Evolutionary conservation across 352 stramenopile genomes (phyloP).

Genomic region (Halophytophthora polymorphica): DNA sequence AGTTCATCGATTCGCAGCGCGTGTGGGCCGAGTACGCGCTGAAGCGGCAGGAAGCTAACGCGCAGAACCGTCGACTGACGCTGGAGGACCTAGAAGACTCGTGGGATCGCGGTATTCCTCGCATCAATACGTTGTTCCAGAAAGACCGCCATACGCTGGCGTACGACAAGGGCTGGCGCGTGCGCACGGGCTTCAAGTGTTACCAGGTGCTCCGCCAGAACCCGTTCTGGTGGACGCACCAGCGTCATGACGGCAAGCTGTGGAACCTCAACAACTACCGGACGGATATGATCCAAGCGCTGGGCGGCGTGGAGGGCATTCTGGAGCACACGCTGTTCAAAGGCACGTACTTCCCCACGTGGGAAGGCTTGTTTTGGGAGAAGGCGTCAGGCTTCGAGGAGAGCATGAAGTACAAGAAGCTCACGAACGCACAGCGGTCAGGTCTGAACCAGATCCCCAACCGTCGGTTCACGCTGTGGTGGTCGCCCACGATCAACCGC

Average conservation of each 20-base stretch:
- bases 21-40: constrained; percentile 99
- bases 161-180: constrained; percentile 99
- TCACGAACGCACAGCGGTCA: constrained; percentile 99
- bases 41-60: constrained; percentile 99
- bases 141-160: constrained; percentile 99
- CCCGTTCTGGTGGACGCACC: constrained; percentile 99
- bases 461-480: constrained; percentile 99
- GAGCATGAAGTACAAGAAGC: constrained; percentile 99
- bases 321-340: constrained; percentile 99
- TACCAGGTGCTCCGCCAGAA: constrained; percentile 98
- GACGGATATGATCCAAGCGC: constrained; percentile 99
- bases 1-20: constrained; percentile 99
- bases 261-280: constrained; percentile 99
- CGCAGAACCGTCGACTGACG: constrained; percentile 98
- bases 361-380: constrained; percentile 99
- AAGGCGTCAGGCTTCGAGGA: constrained; percentile 96
- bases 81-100: constrained; percentile 99
- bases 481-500: constrained; percentile 99
- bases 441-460: constrained; percentile 99
- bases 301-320: constrained; percentile 99
- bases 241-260: constrained; percentile 98
- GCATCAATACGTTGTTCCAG: constrained; percentile 96
- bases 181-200: constrained; percentile 98
- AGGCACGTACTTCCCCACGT: constrained; percentile 99
- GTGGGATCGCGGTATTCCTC: constrained; percentile 98